These are phyloP conservation scores for Rhodomyrtus tomentosa DNA, from an alignment of 345 rosid genomes.

Conservation along the genomic window DNA sequence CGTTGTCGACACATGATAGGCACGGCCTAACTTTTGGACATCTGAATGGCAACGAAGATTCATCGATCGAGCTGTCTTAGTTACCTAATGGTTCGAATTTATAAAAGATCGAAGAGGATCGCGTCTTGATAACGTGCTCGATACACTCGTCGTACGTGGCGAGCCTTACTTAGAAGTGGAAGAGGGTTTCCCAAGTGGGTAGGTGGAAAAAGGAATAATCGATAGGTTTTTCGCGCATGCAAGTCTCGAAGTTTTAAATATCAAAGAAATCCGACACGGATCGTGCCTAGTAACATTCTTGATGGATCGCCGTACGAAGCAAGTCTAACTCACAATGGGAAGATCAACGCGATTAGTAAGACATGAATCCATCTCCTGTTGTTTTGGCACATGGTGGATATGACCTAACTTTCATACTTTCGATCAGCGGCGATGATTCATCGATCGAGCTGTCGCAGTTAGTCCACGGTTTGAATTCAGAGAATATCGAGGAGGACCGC, in stretches of 20 bases:
- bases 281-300: background rate
- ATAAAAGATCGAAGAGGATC: background rate
- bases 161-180: fast-evolving
- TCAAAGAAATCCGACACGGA: background rate
- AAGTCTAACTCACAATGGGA: background rate
- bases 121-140: background rate
- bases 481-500: background rate
- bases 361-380: background rate
- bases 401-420: background rate
- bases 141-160: background rate
- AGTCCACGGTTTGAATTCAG: background rate
- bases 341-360: background rate
- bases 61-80: background rate
- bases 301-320: background rate
- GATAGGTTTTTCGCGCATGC: background rate
- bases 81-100: background rate
- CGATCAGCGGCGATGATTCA: background rate
- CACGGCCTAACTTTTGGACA: background rate
- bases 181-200: background rate
- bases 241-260: background rate
- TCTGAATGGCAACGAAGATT: background rate
- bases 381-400: background rate
- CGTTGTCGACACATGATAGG: background rate
- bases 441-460: background rate
- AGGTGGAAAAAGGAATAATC: background rate